Evolutionary conservation across 202 grass and related monocot genomes (phyloP), one percentile per base, ranked within the genome.

Genomic region (Panicum virgatum): DNA sequence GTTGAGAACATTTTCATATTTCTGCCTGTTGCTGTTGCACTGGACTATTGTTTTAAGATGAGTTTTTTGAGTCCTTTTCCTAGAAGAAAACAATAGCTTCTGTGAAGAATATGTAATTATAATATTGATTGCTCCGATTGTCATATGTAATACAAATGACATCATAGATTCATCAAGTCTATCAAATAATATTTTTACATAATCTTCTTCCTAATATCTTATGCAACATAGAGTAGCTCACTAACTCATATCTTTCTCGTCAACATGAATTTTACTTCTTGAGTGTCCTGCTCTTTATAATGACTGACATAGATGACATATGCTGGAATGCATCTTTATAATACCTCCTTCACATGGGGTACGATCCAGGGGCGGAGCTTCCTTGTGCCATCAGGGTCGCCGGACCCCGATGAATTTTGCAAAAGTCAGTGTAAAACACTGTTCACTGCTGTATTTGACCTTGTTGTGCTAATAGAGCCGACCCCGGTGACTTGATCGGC

Each of bases 21-120:
- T 88, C 77, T 99, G 15, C 77, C 88, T 80, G 86, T 90, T 81
- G 83, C 96, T 69, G 76, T 96, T 90, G 93, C 96, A 29, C 83
- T 99, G 60, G 96, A 99, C 69, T 94, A 78, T 42, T 99, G 92
- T 78, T 93, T 99, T 81, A 99, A 99, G 85, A 92, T 89, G 83
- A 69, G 82, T 23, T 15, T 96, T 83, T 79, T 99, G 79, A 94
- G 90, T 85, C 92, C 96, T 80, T 96, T 94, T 38, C 91, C 91
- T 69, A 83, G 63, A 29, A 83, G 80, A 76, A 91, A 91, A 83
- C 77, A 80, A 72, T 91, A 88, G 54, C 34, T 83, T 82, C 61
- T 62, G 7, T 52, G 30, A 51, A 54, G 46, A 69, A 83, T 47
- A 43, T 80, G 45, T 75, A 69, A 54, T 43, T 56, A 18, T n/a